Base-by-base conservation (phyloP, 768 basidiomycete species). In the Leccinum fibrillosum region DNA sequence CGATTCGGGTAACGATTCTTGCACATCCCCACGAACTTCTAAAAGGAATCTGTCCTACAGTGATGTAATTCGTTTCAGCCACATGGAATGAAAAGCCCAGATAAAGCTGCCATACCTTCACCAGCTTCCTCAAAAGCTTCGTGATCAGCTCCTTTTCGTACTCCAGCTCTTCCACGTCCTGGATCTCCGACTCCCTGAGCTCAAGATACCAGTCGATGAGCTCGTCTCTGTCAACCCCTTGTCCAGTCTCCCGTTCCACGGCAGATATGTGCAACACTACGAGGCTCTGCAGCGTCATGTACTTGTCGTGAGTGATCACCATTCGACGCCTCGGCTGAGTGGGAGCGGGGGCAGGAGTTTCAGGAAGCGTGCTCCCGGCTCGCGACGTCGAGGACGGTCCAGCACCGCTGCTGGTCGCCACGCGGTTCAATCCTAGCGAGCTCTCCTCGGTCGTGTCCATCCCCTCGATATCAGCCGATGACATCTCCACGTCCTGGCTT, bases 191-290 rank as follows among this genome's bases (percentile, higher is more conserved):
- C 72, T 99, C 97, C 71, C 86, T 89, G 62, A 83, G 75, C 76
- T 99, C 97, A 55, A 98, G 82, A 69, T 98, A 98, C 95, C 94
- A 96, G 70, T 96, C 93, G 61, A 96, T 89, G 55, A 99, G 80
- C 65, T 97, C 95, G 63, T 96, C 94, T 48, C 88, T 82, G 66
- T 94, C 90, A 42, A 96, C 75, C 2, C 95, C 95, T 53, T 74
- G 78, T 19, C 88, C 88, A 0, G 83, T 87, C 65, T 85, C 83
- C 26, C 82, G 79, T 75, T 99, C 97, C 12, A 85, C 77, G 37
- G 88, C 85, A 17, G 85, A 78, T 25, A 99, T 76, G 65, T 94
- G 89, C 56, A 95, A 68, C 28, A 99, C 86, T 65, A 97, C 84
- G 63, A 98, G 78, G 67, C 87, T 90, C 77, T 94, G 94, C 64